These are phyloP conservation scores for Rhizophagus prolifer DNA, from an alignment of 192 early-diverging fungal species.

Conservation along the genomic window DNA sequence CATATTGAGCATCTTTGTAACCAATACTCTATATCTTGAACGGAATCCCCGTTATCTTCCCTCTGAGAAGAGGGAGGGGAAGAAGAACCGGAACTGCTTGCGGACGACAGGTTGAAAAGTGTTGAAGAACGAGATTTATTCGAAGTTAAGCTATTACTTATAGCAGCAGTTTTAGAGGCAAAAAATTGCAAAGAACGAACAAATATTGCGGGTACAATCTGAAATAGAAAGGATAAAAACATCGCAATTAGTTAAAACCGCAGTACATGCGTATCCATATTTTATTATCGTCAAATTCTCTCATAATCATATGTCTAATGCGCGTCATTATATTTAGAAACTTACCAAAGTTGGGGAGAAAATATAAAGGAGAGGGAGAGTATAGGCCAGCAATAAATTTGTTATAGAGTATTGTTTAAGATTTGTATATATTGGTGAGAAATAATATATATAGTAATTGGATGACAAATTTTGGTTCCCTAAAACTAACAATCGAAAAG, in stretches of 20 bases:
- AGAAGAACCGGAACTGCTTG: slow-evolving; percentile 10
- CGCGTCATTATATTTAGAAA: neutral
- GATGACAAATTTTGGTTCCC: slow-evolving; percentile 23
- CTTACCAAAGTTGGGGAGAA: slow-evolving; percentile 30
- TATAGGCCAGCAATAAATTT: slow-evolving; percentile 24
- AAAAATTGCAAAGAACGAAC: slow-evolving; percentile 20
- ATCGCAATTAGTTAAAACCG: neutral
- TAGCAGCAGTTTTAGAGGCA: slow-evolving; percentile 19
- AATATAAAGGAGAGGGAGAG: slow-evolving; percentile 21
- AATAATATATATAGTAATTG: slow-evolving; percentile 29
- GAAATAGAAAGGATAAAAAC: neutral
- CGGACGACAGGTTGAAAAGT: slow-evolving; percentile 10
- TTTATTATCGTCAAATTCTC: neutral
- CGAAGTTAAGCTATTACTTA: neutral
- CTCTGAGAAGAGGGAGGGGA: slow-evolving; percentile 28
- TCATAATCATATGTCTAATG: neutral
- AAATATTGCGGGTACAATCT: slow-evolving; percentile 25
- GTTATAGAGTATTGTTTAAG: slow-evolving; percentile 23
- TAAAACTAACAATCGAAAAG: slow-evolving; percentile 24
- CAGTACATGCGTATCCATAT: neutral
- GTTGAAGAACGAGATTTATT: neutral
- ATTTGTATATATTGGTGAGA: slow-evolving; percentile 25
- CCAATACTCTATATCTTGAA: slow-evolving; percentile 53
- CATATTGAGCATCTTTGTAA: slow-evolving; percentile 58
- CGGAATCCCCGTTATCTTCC: slow-evolving; percentile 34